Conservation (phyloP, 148 eudicot genomes). For the Polygonum aviculare region DNA sequence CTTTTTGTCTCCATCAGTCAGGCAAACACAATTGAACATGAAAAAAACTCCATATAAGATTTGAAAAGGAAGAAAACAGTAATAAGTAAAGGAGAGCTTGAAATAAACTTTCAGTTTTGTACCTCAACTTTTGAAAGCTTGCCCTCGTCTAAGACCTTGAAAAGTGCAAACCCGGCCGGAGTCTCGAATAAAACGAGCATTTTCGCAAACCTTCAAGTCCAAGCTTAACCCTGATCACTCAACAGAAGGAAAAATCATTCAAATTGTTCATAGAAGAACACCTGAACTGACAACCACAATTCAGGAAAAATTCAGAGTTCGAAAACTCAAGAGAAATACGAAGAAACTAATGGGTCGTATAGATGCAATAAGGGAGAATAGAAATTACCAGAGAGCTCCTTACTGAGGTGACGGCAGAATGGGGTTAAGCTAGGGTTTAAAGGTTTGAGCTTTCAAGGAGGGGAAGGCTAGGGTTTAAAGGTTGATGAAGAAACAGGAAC, state of each 20-base stretch:
- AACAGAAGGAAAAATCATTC: background rate
- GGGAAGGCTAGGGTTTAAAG: background rate
- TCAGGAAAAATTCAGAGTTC: too few relatives aligned
- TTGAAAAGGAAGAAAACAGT: too few relatives aligned
- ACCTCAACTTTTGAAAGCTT: conserved; percentile 23
- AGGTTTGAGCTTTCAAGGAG: background rate
- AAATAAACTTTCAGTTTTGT: background rate
- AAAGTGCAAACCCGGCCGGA: conserved; percentile 21
- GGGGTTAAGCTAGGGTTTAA: background rate
- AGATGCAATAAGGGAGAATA: too few relatives aligned
- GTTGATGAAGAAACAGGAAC: background rate
- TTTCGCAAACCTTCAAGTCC: background rate
- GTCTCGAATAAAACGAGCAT: conserved; percentile 21
- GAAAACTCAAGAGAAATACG: too few relatives aligned
- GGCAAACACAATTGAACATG: too few relatives aligned
- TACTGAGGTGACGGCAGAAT: too few relatives aligned
- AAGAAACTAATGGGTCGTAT: too few relatives aligned
- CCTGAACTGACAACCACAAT: background rate
- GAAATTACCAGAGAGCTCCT: too few relatives aligned
- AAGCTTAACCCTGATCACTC: background rate
- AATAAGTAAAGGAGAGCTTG: background rate
- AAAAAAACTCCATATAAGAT: too few relatives aligned
- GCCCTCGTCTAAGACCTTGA: conserved; percentile 20
- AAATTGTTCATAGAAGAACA: background rate
- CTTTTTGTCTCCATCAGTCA: background rate